Base-by-base conservation (phyloP, 352 stramenopile species). In the Phytopythium delawarense region DNA sequence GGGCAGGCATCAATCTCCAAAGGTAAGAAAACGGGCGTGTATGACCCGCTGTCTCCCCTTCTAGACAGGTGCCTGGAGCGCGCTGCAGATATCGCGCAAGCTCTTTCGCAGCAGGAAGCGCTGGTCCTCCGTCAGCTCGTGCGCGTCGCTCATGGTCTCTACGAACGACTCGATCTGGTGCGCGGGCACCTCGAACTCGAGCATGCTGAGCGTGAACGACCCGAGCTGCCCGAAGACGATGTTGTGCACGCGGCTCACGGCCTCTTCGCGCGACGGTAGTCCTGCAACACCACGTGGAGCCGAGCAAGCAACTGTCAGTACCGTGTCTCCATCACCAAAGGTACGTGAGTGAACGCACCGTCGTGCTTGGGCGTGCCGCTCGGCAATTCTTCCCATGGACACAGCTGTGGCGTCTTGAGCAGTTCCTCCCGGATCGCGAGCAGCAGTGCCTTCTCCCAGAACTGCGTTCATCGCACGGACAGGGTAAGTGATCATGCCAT, bases 121-220 rank as follows among this genome's bases (percentile, higher is more conserved):
- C 68, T 95, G 86, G 57, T 95, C 84, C 61, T 95, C 86, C 0
- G 86, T 92, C 37, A 95, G 71, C 59, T 95, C 86, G 55, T 93
- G 78, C 8, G 86, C 86, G 62, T 93, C 86, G 67, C 86, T 92
- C 82, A 93, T 95, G 35, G 82, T 93, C 67, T 95, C 86, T 46
- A 95, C 81, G 56, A 93, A 95, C 23, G 84, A 91, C 59, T 92
- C 74, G 58, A 95, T 93, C 60, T 95, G 81, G 13, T 70, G 49
- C 40, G 91, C 74, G 7, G 84, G 78, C 20, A 95, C 84, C 30
- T 93, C 82, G 37, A 95, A 92, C 70, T 95, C 84, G 45, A 93
- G 82, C 86, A 95, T 95, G 59, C 86, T 95, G 54, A 95, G 59
- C 9, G 84, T 95, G 65, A 93, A 95, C 25, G 84, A 95, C 3